Evolutionary conservation across 148 eudicot genomes (phyloP).

Genomic region (Suaeda aralocaspica): DNA sequence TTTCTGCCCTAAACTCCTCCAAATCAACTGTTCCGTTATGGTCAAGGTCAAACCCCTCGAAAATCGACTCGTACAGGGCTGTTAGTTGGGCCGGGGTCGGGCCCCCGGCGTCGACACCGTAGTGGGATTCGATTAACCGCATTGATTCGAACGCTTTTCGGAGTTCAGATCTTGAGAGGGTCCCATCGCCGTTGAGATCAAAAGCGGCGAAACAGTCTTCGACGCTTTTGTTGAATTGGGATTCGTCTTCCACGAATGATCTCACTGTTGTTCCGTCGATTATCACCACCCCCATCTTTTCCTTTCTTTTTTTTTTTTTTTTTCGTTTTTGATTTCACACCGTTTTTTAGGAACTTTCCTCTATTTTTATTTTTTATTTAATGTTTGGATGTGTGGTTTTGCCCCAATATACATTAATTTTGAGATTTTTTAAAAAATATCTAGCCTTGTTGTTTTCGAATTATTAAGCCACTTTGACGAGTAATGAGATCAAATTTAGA

Average conservation of each 20-base stretch:
- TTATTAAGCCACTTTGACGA: too few relatives aligned
- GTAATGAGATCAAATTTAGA: too few relatives aligned
- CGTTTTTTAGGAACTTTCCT: too few relatives aligned
- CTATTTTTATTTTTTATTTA: too few relatives aligned
- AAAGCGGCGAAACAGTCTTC: slow-evolving; percentile 28
- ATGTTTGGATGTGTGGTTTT: too few relatives aligned
- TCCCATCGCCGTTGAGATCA: slow-evolving; percentile 34
- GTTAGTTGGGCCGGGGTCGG: slow-evolving; percentile 32
- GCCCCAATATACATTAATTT: too few relatives aligned
- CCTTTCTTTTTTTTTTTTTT: not conserved
- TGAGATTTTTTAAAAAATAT: too few relatives aligned
- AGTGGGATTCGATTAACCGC: slow-evolving; percentile 37
- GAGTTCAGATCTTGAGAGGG: slow-evolving; percentile 33
- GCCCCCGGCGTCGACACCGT: slow-evolving; percentile 27
- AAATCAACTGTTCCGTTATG: slow-evolving; percentile 32
- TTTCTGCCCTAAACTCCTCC: slow-evolving; percentile 34
- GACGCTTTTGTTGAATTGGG: slow-evolving; percentile 35
- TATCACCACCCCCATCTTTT: slow-evolving; percentile 37
- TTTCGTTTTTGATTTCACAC: not conserved
- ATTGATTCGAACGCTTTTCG: slow-evolving; percentile 40
- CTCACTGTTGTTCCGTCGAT: slow-evolving; percentile 44
- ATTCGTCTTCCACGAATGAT: slow-evolving; percentile 44
- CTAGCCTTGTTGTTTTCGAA: too few relatives aligned
- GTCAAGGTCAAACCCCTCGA: slow-evolving; percentile 38
- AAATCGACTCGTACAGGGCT: slow-evolving; percentile 38